Evolutionary conservation across 306 rosid genomes (phyloP), one percentile per base, ranked within the genome.

Genomic region (Quercus glauca): DNA sequence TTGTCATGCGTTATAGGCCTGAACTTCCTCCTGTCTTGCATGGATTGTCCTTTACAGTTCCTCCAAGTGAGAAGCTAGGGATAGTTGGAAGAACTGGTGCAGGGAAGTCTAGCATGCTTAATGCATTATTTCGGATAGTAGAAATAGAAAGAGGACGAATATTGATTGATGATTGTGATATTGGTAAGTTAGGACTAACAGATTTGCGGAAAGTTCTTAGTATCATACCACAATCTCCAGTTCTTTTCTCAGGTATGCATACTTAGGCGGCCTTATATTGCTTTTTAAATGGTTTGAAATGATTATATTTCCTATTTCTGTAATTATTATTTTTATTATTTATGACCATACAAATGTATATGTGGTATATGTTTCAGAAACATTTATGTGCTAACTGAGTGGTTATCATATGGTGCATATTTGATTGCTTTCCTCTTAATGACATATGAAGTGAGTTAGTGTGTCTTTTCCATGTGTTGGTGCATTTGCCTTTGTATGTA

Each of bases 71-170:
- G 81, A 94, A 94, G 86, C 69, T 94, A 20, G 98, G 97, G 31
- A 87, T 94, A 37, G 97, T 94, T 69, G 97, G 98, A 85, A 90
- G 98, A 86, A 94, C 98, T 56, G 97, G 98, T 71, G 98, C 98
- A 37, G 97, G 98, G 60, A 94, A 94, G 76, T 94, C 98, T 65
- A 92, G 98, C 79, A 86, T 92, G 98, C 85, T 94, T n/a, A 94
- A 91, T 80, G 94, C 97, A 45, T 81, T 92, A 76, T 94, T 94
- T 76, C 85, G 98, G 49, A 91, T 94, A 13, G 93, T 94, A 29
- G 98, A 94, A 78, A 81, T 86, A 25, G 94, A 88, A 35, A 91
- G 75, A 58, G 98, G 98, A 81, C 88, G 86, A 69, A 89, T 94
- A 61, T 79, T 76, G 53, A 92, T 92, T 53, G 97, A 94, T 80